These are phyloP conservation scores for Acer negundo DNA, from an alignment of 345 rosid species.

Conservation along the genomic window DNA sequence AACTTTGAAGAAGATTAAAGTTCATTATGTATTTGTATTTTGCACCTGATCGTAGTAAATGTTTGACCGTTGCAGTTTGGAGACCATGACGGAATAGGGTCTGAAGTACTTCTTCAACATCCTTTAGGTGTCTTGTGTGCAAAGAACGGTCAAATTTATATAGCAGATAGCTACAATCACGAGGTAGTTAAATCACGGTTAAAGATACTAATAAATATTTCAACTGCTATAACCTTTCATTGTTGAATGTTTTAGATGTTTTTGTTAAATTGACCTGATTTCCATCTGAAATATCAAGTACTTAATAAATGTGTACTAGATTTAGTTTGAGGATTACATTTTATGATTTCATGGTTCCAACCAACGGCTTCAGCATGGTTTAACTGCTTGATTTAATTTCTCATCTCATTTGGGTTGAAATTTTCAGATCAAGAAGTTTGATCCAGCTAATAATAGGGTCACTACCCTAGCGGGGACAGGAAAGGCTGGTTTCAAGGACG, in stretches of 20 bases:
- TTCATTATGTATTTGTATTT: neutral
- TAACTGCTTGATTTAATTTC: neutral
- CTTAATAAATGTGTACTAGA: no score
- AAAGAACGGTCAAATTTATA: constrained; percentile 67
- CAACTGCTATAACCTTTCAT: neutral
- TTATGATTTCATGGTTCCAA: neutral
- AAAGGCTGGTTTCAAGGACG: constrained; percentile 93
- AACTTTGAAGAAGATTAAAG: neutral
- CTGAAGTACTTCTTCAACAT: constrained; percentile 93
- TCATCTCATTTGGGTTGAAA: constrained; percentile 13
- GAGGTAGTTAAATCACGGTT: constrained; percentile 47
- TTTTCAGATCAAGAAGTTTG: constrained; percentile 82
- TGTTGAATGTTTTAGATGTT: neutral
- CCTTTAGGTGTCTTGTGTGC: constrained; percentile 84
- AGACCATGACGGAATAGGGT: constrained; percentile 84
- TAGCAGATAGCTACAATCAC: constrained; percentile 95
- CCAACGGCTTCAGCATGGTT: neutral
- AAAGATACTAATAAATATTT: neutral
- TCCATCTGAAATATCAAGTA: no score
- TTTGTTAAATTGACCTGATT: neutral
- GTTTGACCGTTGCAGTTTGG: constrained; percentile 65
- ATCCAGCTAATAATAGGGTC: constrained; percentile 71
- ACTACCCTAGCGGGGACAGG: constrained; percentile 88
- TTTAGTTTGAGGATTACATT: neutral
- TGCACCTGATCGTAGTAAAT: neutral